phyloP scores from a whole-genome alignment of 2,329 filamentous ascomycete species.

The Trichophyton mentagrophytes region DNA sequence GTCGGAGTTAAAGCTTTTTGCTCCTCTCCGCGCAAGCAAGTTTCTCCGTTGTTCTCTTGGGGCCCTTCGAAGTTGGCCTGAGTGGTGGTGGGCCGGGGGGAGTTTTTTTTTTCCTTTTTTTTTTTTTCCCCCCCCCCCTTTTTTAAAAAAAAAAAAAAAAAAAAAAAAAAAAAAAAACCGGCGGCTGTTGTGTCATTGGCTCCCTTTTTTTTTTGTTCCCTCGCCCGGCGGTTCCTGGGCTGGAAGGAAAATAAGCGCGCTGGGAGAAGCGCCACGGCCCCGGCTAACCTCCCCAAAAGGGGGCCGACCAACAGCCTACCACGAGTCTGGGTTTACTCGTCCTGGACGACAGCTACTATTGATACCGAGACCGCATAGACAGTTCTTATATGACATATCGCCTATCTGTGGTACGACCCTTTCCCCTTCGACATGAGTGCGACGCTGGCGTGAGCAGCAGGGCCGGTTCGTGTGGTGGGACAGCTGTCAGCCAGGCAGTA shows the following conservation, averaged over 20 bases:
- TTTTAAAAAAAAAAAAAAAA: not conserved
- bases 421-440: not conserved
- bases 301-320: not conserved
- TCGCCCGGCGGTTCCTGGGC: not conserved
- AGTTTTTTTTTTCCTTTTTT: not conserved
- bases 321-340: not conserved
- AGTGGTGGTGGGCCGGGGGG: too few species aligned
- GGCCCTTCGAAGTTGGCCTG: too few species aligned
- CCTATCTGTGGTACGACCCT: not conserved
- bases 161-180: too few species aligned
- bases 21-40: too few species aligned
- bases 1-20: too few species aligned
- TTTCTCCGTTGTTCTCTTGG: too few species aligned
- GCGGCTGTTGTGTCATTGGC: too few species aligned
- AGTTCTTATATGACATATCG: not conserved
- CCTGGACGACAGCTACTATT: not conserved
- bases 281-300: not conserved
- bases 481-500: not conserved
- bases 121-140: not conserved
- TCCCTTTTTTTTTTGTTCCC: not conserved
- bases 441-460: not conserved
- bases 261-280: not conserved
- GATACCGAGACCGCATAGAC: not conserved
- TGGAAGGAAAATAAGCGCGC: not conserved
- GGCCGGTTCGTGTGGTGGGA: not conserved